These are phyloP conservation scores for Odontarrhena argentea DNA, from an alignment of 345 rosid species.

Conservation along the genomic window DNA sequence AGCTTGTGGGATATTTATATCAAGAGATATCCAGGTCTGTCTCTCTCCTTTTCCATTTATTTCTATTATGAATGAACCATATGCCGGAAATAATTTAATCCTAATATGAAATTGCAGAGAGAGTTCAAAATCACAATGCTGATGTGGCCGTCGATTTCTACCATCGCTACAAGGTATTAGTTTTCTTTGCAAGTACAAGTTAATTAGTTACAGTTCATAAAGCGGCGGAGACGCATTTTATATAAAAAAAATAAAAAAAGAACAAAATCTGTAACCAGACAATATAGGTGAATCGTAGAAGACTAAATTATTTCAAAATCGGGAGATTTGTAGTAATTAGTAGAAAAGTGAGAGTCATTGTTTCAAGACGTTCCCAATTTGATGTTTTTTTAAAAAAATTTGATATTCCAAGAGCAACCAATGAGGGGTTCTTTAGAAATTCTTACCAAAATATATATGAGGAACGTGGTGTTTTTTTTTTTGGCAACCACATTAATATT, in stretches of 20 bases:
- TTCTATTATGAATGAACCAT: neutral
- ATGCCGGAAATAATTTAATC: neutral
- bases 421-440: no score
- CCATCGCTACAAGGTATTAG: constrained; percentile 46
- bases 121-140: constrained; percentile 31
- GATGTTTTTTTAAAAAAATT: no score
- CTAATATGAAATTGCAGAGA: constrained; percentile 27
- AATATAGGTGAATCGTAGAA: neutral
- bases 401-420: neutral
- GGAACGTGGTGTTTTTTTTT: no score
- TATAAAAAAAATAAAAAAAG: neutral
- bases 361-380: no score
- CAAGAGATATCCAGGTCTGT: constrained; percentile 37
- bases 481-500: no score
- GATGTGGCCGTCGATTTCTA: constrained; percentile 44
- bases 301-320: neutral
- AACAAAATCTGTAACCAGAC: neutral
- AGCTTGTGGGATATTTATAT: constrained; percentile 47
- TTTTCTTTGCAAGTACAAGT: neutral
- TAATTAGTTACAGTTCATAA: neutral
- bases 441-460: no score
- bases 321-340: neutral
- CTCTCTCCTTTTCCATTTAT: constrained; percentile 10
- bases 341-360: neutral
- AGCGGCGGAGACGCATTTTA: neutral